These are phyloP conservation scores for Crucibulum laeve DNA, from an alignment of 768 basidiomycete species.

Conservation along the genomic window DNA sequence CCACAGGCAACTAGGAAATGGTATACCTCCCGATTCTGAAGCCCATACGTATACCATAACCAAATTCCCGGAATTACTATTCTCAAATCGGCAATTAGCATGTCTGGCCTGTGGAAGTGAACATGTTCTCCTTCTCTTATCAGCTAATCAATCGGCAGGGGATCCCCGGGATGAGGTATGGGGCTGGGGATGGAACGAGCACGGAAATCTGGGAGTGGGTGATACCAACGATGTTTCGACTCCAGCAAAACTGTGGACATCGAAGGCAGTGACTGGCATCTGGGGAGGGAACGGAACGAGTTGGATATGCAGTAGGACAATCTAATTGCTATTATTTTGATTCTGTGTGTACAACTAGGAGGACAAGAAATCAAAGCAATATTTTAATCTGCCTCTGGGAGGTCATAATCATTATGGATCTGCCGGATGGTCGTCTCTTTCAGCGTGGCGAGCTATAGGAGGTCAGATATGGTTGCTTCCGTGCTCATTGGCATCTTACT, in stretches of 20 bases:
- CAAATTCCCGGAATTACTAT: background rate
- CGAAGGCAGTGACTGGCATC: constrained; percentile 16
- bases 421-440: constrained; percentile 69
- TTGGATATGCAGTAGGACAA: constrained; percentile 30
- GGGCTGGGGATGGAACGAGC: constrained; percentile 99
- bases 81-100: constrained; percentile 2
- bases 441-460: constrained; percentile 61
- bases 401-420: constrained; percentile 68
- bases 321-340: background rate
- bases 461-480: constrained; percentile 6
- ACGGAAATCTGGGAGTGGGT: constrained; percentile 84
- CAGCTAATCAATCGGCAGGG: constrained; percentile 1
- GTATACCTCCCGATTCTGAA: background rate
- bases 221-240: constrained; percentile 45
- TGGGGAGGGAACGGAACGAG: constrained; percentile 46
- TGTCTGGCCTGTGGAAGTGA: constrained; percentile 77
- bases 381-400: constrained; percentile 53
- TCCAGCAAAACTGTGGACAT: constrained; percentile 56
- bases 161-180: constrained; percentile 41
- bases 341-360: background rate
- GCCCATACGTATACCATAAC: background rate
- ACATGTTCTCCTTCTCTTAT: constrained; percentile 56
- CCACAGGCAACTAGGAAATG: constrained; percentile 62
- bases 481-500: constrained; percentile 29
- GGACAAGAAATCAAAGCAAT: background rate